Base-by-base conservation (phyloP, 768 basidiomycete species). In the Mycena sanguinolenta region DNA sequence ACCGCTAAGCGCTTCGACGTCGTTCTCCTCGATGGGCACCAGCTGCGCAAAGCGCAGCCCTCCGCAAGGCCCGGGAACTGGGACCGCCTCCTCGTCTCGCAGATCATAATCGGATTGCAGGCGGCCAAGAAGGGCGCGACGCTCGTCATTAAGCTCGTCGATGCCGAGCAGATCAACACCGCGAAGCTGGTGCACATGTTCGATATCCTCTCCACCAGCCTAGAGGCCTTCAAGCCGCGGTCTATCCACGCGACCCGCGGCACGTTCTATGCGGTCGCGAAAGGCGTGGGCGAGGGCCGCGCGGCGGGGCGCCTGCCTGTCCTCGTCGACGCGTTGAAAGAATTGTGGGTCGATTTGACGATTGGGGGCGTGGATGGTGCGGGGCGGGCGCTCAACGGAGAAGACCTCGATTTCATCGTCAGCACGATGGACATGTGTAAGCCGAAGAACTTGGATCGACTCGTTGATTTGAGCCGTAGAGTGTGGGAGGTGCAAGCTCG, bases 141-240 rank as follows among this genome's bases (percentile, higher is more conserved):
- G 30, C 46, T 79, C 39, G 58, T 79, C 25, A 73, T 79, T 50
- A 74, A 75, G 58, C 73, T 79, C 32, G 64, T 72, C 8, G 68
- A 74, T 23, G 70, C 74, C 2, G 78, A 77, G 65, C 70, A 69
- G 28, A 55, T 71, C n/a, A 57, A 54, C 17, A 77, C 78, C 10
- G 75, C 76, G 42, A 74, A 77, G 67, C 64, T 77, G 25, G 36
- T 79, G 63, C 75, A 74, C 63, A 70, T 79, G 70, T 54, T 79
- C 59, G 77, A 77, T 55, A 57, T 62, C 7, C 68, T 79, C 13
- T 74, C 78, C n/a, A 28, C 36, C 13, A 50, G 64, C 49, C 38
- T 77, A 6, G 63, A 42, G 34, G 73, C 70, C 19, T 69, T 69
- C 57, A 79, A 79, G 63, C 77, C 78, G 42, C 65, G 59, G 32